phyloP scores from a whole-genome alignment of 2,329 filamentous ascomycete species.

The Calonectria pseudoturangicola region DNA sequence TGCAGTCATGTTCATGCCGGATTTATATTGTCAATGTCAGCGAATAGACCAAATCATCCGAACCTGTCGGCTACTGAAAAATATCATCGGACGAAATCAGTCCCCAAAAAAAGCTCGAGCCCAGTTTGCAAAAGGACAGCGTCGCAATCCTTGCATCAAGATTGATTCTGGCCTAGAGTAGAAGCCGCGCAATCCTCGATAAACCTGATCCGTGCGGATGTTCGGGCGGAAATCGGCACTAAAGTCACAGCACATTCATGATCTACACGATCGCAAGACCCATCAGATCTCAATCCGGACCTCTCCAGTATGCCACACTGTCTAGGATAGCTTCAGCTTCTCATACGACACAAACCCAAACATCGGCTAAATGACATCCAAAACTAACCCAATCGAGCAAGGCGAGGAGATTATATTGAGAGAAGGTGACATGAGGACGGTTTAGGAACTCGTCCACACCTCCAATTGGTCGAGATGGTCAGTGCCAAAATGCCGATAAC shows the following conservation, averaged over 20 bases:
- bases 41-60: background rate
- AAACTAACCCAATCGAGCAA: background rate
- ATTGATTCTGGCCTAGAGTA: background rate
- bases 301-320: background rate
- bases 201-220: background rate
- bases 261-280: background rate
- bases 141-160: background rate
- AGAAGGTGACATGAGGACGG: background rate
- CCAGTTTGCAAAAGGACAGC: background rate
- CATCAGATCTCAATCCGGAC: background rate
- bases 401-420: background rate
- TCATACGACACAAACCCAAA: background rate
- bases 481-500: background rate
- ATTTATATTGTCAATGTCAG: background rate
- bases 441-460: background rate
- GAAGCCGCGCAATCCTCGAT: background rate
- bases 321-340: background rate
- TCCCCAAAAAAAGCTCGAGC: background rate
- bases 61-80: background rate
- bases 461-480: background rate
- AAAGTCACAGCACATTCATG: background rate
- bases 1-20: background rate
- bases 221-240: conserved; percentile 5
- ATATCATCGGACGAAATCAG: background rate
- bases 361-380: background rate